Conservation (phyloP, 2,329 filamentous ascomycete genomes). For the Aspergillus brasiliensis region DNA sequence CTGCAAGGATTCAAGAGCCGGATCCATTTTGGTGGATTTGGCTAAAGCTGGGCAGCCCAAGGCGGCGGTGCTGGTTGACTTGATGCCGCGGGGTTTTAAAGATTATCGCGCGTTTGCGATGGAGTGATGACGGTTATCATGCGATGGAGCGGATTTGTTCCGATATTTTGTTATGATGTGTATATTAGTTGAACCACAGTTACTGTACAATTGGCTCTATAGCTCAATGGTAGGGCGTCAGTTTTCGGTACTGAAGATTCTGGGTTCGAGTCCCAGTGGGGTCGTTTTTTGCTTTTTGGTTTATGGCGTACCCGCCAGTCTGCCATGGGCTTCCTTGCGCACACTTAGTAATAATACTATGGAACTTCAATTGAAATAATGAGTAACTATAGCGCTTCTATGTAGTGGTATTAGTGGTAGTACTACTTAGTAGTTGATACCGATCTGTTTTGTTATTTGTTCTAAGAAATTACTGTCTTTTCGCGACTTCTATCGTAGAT, state of each 20-base stretch:
- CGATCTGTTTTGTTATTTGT: too few relatives aligned
- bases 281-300: slow-evolving; percentile 9
- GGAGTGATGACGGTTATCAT: too few relatives aligned
- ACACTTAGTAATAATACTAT: too few relatives aligned
- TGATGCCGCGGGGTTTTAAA: background rate
- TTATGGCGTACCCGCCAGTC: background rate
- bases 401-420: too few relatives aligned
- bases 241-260: slow-evolving; percentile 12
- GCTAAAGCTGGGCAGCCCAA: background rate
- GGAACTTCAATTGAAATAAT: too few relatives aligned
- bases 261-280: slow-evolving; percentile 12
- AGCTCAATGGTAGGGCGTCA: slow-evolving; percentile 12
- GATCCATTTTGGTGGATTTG: slow-evolving; percentile 16
- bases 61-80: background rate
- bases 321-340: background rate
- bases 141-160: background rate
- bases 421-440: too few relatives aligned
- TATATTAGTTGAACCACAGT: background rate
- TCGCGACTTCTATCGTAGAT: too few relatives aligned
- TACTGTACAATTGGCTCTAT: background rate
- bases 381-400: too few relatives aligned
- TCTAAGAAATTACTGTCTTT: too few relatives aligned
- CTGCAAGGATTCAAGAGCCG: slow-evolving; percentile 28
- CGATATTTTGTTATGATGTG: background rate
- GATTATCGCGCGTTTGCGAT: background rate